A percentile compares a stretch with the other conserved stretches of the same genome.
These are phyloP conservation scores for Heterobasidion annosum DNA, from an alignment of 1,284 basidiomycete genomes.

Conservation along the genomic window DNA sequence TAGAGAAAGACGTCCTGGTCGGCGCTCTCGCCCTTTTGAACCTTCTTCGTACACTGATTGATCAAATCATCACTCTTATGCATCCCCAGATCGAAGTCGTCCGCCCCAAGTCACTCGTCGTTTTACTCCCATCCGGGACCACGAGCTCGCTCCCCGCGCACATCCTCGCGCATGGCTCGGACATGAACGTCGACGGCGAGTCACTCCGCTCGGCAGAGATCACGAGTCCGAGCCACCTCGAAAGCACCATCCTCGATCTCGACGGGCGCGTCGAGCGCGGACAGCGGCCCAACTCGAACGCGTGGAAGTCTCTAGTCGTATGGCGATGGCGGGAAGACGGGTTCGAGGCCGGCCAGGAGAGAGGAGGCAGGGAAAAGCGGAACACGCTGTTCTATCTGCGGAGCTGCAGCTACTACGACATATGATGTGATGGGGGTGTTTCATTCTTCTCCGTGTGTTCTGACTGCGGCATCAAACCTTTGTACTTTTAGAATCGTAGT, in stretches of 20 bases:
- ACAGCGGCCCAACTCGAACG: conserved; percentile 32
- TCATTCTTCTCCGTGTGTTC: not conserved
- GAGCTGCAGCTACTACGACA: not conserved
- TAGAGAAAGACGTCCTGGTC: conserved; percentile 50
- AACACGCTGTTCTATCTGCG: conserved; percentile 47
- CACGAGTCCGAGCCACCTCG: conserved; percentile 36
- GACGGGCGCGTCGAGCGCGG: conserved; percentile 37
- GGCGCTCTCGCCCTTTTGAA: conserved; percentile 8
- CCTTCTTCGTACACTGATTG: not conserved
- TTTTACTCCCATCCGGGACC: conserved; percentile 31
- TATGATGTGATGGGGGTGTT: not conserved
- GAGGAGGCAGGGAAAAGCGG: conserved; percentile 39
- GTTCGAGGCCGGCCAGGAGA: conserved; percentile 16
- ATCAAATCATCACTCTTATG: not conserved
- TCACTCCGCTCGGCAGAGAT: conserved; percentile 29
- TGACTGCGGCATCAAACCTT: not conserved
- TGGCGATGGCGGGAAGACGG: conserved; percentile 33
- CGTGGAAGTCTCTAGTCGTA: conserved; percentile 44
- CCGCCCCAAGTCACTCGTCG: conserved; percentile 31
- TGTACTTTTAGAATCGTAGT: no score
- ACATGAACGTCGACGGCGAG: conserved; percentile 16
- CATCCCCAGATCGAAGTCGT: conserved; percentile 32
- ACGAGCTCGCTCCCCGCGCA: conserved; percentile 25
- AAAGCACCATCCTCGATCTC: conserved; percentile 38
- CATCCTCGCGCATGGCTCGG: conserved; percentile 24